Percentiles rank a stretch among this genome's conserved stretches.
phyloP scores from a whole-genome alignment of 2,329 filamentous ascomycete genomes.

The Bretziella fagacearum region DNA sequence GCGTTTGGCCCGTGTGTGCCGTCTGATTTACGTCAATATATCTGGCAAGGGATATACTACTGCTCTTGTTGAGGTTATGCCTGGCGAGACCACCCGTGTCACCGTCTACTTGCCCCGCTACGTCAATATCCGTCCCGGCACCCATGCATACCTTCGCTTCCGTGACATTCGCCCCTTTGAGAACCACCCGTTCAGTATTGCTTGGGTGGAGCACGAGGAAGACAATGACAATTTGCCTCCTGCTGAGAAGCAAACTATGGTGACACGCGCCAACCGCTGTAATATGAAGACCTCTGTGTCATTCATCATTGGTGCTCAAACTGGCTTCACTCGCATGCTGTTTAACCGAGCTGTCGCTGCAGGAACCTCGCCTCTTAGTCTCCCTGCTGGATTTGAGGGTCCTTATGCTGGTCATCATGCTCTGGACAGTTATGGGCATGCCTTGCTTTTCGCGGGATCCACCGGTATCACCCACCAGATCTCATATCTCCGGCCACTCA shows the following conservation, averaged over 20 bases:
- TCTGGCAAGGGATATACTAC: slow-evolving; percentile 41
- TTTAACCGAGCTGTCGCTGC: slow-evolving; percentile 48
- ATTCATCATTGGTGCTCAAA: slow-evolving; percentile 74
- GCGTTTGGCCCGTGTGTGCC: slow-evolving; percentile 43
- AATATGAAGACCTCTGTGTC: slow-evolving; percentile 44
- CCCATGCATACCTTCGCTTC: slow-evolving; percentile 60
- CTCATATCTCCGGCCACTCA: slow-evolving; percentile 64
- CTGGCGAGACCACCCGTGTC: slow-evolving; percentile 52
- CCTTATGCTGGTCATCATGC: slow-evolving; percentile 74
- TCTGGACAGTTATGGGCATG: slow-evolving; percentile 82
- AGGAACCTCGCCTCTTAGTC: slow-evolving; percentile 36
- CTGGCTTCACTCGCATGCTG: slow-evolving; percentile 71
- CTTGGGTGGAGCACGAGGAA: slow-evolving; percentile 47
- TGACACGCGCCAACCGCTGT: slow-evolving; percentile 25
- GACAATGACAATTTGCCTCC: slow-evolving; percentile 24
- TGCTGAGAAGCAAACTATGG: slow-evolving; percentile 26
- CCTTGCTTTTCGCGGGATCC: slow-evolving; percentile 77
- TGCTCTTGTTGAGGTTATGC: slow-evolving; percentile 49
- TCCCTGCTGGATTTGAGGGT: slow-evolving; percentile 68
- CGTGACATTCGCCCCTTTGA: slow-evolving; percentile 50
- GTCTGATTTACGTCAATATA: slow-evolving; percentile 51
- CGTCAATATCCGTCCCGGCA: slow-evolving; percentile 49
- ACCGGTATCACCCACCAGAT: slow-evolving; percentile 94
- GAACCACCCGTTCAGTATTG: slow-evolving; percentile 63
- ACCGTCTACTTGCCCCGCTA: slow-evolving; percentile 53